Conservation (phyloP, 2,329 filamentous ascomycete genomes). For the Annulohypoxylon truncatum region DNA sequence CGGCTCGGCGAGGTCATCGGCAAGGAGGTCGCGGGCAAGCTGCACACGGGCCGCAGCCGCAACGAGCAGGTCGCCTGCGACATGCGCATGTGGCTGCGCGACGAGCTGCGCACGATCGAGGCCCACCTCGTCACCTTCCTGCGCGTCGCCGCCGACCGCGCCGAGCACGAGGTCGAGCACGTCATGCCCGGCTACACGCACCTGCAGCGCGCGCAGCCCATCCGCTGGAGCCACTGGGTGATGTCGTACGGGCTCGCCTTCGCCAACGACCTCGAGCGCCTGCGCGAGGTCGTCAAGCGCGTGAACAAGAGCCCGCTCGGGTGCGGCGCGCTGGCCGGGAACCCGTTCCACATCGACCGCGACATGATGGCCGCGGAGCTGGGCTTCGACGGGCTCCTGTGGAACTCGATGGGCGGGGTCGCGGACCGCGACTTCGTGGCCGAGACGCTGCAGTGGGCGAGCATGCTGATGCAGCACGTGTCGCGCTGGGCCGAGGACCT, state of each 20-base stretch:
- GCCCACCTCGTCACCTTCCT: slow-evolving; percentile 75
- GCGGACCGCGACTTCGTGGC: slow-evolving; percentile 79
- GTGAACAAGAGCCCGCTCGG: slow-evolving; percentile 75
- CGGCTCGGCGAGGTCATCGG: slow-evolving; percentile 86
- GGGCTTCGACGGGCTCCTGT: slow-evolving; percentile 74
- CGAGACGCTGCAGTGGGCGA: slow-evolving; percentile 77
- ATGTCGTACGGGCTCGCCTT: slow-evolving; percentile 76
- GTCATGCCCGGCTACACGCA: slow-evolving; percentile 84
- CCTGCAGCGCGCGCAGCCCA: slow-evolving; percentile 77
- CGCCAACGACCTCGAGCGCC: slow-evolving; percentile 73
- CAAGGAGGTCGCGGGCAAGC: slow-evolving; percentile 85
- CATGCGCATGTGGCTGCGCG: slow-evolving; percentile 89
- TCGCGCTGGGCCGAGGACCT: slow-evolving; percentile 79
- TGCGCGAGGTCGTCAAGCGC: slow-evolving; percentile 73
- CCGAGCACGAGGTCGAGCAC: slow-evolving; percentile 75
- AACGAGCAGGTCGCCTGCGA: slow-evolving; percentile 93
- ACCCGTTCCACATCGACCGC: slow-evolving; percentile 79
- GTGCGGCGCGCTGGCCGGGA: slow-evolving; percentile 78
- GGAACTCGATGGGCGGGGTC: slow-evolving; percentile 77
- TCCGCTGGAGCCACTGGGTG: slow-evolving; percentile 81
- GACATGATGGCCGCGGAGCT: slow-evolving; percentile 78
- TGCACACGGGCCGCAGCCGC: slow-evolving; percentile 87
- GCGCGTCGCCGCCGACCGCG: slow-evolving; percentile 73
- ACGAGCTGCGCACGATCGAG: slow-evolving; percentile 78
- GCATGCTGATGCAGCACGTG: slow-evolving; percentile 76